Evolutionary conservation across 345 rosid genomes (phyloP).

Genomic region (Trapa bicornis): DNA sequence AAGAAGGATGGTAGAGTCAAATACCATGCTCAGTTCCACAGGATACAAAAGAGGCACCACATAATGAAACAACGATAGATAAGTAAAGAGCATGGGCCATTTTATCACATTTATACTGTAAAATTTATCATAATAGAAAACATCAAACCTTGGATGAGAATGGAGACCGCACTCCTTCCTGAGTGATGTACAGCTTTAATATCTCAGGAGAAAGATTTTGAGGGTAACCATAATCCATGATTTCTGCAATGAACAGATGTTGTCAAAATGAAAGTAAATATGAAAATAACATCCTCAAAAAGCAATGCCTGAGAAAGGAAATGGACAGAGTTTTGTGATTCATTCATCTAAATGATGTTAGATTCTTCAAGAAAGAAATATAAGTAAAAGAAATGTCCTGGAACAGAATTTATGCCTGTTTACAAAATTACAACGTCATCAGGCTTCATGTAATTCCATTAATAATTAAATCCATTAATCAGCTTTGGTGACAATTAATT

Average conservation of each 20-base stretch:
- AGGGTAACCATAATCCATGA: slow-evolving; percentile 95
- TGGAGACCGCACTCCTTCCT: slow-evolving; percentile 94
- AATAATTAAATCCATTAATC: too few relatives aligned
- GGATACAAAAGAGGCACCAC: too few relatives aligned
- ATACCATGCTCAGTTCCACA: too few relatives aligned
- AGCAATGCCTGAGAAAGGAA: background rate
- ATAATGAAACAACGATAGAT: too few relatives aligned
- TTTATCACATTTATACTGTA: too few relatives aligned
- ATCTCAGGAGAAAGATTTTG: slow-evolving; percentile 98
- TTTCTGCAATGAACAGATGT: slow-evolving; percentile 40
- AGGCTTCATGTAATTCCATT: too few relatives aligned
- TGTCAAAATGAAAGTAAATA: background rate
- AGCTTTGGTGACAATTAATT: too few relatives aligned
- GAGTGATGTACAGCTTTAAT: slow-evolving; percentile 91
- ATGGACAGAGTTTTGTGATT: background rate
- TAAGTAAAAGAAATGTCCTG: too few relatives aligned
- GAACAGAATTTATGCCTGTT: too few relatives aligned
- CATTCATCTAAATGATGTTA: background rate
- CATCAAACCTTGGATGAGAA: slow-evolving; percentile 82
- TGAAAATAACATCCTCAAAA: background rate
- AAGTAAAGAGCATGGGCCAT: too few relatives aligned
- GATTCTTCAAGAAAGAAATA: background rate
- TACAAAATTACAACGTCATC: too few relatives aligned
- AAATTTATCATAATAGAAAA: background rate
- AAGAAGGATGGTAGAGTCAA: background rate